Conservation (phyloP, 495 filamentous ascomycete species). For the Usnea hakonensis region DNA sequence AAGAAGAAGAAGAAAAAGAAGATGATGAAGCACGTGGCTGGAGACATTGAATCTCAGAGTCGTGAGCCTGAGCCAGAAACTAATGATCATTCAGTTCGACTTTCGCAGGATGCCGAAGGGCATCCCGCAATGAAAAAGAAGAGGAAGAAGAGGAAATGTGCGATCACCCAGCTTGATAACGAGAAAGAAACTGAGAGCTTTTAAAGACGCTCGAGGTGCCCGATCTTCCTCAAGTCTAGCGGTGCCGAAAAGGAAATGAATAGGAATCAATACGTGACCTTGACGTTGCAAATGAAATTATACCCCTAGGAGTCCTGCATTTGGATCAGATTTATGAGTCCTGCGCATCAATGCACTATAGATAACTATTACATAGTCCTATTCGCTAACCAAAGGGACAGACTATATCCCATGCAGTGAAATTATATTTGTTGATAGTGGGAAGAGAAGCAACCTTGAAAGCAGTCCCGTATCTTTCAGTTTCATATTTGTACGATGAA, state of each 20-base stretch:
- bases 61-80: neutral
- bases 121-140: constrained; percentile 34
- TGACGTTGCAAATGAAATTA: neutral
- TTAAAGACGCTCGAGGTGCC: neutral
- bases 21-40: constrained; percentile 19
- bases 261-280: neutral
- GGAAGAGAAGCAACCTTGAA: too few relatives aligned
- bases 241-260: neutral
- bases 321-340: too few relatives aligned
- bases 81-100: constrained; percentile 9
- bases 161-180: neutral
- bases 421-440: too few relatives aligned
- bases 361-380: too few relatives aligned
- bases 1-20: constrained; percentile 68
- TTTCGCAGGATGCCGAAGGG: constrained; percentile 1
- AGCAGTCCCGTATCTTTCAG: neutral
- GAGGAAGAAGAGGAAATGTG: constrained; percentile 42
- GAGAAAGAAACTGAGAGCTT: neutral
- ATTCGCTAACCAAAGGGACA: too few relatives aligned
- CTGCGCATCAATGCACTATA: too few relatives aligned
- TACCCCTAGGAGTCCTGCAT: neutral
- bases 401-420: too few relatives aligned
- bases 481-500: neutral
- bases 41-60: constrained; percentile 10
- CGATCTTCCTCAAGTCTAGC: neutral